phyloP scores from a whole-genome alignment of 768 basidiomycete genomes.

The Amanita phalloides region DNA sequence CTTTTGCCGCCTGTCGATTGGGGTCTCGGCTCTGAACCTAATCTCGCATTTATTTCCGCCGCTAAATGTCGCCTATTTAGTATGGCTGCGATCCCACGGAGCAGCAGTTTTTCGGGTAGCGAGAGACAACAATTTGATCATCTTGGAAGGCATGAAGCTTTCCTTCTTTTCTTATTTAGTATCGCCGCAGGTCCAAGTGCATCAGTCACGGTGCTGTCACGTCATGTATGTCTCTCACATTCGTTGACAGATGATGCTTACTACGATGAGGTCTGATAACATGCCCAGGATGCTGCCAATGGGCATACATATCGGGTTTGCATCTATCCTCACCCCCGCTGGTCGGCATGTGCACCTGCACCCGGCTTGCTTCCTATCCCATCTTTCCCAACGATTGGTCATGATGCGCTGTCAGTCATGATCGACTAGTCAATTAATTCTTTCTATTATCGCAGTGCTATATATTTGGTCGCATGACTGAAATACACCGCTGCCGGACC shows the following conservation, averaged over 20 bases:
- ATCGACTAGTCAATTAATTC: background rate
- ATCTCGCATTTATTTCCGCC: background rate
- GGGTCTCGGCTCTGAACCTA: background rate
- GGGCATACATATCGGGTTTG: conserved; percentile 75
- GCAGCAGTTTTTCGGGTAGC: conserved; percentile 63
- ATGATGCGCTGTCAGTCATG: background rate
- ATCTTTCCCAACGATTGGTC: background rate
- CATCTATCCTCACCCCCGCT: conserved; percentile 61
- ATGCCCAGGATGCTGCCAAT: conserved; percentile 77
- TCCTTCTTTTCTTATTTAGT: background rate
- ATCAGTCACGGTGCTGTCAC: background rate
- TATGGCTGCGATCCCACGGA: conserved; percentile 87
- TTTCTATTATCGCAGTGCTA: background rate
- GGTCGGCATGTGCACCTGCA: conserved; percentile 52
- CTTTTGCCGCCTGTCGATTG: background rate
- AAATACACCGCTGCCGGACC: background rate
- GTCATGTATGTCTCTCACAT: background rate
- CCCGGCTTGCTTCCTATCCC: too few relatives aligned
- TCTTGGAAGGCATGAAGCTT: conserved; percentile 61
- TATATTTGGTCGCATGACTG: background rate
- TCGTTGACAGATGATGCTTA: conserved; percentile 62
- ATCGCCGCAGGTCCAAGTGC: background rate
- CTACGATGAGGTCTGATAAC: conserved; percentile 80
- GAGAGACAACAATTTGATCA: conserved; percentile 63
- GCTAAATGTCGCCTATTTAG: conserved; percentile 21